These are phyloP conservation scores for Batkoa obscura DNA, from an alignment of 371 early-diverging fungal genomes.

Conservation along the genomic window DNA sequence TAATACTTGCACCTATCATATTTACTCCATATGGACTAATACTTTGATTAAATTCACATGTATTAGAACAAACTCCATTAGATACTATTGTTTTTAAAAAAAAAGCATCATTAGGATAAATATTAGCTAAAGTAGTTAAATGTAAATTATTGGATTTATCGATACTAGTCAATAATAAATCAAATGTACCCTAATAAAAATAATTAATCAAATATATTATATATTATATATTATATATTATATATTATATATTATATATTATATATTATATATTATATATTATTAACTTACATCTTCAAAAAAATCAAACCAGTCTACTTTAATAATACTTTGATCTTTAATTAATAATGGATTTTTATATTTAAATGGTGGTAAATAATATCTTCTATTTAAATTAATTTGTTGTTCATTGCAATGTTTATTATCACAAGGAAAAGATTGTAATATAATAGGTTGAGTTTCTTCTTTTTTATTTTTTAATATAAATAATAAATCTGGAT, in stretches of 20 bases:
- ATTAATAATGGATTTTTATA: slow-evolving; percentile 33
- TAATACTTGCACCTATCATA: slow-evolving; percentile 62
- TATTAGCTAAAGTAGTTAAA: slow-evolving; percentile 42
- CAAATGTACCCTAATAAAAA: slow-evolving; percentile 46
- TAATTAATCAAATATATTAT: not conserved
- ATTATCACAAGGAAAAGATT: slow-evolving; percentile 32
- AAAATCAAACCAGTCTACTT: slow-evolving; percentile 64
- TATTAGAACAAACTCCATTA: slow-evolving; percentile 50
- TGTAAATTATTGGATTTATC: slow-evolving; percentile 9
- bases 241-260: too few species aligned
- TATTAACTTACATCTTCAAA: slow-evolving; percentile 52
- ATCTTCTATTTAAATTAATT: slow-evolving; percentile 20
- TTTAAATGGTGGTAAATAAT: slow-evolving; percentile 28
- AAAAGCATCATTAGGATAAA: slow-evolving; percentile 80
- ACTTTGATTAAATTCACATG: slow-evolving; percentile 15
- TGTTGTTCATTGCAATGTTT: slow-evolving; percentile 21
- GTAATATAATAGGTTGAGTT: slow-evolving; percentile 26
- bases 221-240: too few species aligned
- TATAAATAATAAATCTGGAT: slow-evolving; percentile 57
- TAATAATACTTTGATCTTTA: slow-evolving; percentile 21
- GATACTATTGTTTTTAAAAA: slow-evolving; percentile 69
- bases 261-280: not conserved
- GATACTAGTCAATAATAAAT: slow-evolving; percentile 37
- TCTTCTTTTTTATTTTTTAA: slow-evolving; percentile 19
- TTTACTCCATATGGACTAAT: slow-evolving; percentile 51